Percentiles rank a stretch among this genome's conserved stretches.
Evolutionary conservation across 495 filamentous ascomycete species (phyloP).

Genomic region (Xylaria curta): DNA sequence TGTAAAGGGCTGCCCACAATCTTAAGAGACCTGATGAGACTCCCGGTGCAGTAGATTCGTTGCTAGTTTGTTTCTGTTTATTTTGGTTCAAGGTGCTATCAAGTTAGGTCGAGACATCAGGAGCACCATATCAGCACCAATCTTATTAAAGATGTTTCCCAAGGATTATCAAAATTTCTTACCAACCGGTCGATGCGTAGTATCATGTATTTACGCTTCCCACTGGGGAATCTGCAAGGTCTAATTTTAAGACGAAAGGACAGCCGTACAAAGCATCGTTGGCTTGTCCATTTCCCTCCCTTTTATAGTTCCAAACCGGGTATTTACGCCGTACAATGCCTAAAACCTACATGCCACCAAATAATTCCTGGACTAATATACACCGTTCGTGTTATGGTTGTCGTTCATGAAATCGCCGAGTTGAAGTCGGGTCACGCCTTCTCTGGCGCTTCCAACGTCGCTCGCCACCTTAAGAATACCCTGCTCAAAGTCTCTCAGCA

Average conservation of each 20-base stretch:
- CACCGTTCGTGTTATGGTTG: constrained; percentile 35
- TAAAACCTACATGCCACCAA: constrained; percentile 12
- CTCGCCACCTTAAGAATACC: constrained; percentile 78
- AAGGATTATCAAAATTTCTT: neutral
- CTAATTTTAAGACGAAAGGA: neutral
- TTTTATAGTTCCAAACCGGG: constrained; percentile 20
- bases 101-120: neutral
- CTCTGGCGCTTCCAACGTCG: constrained; percentile 70
- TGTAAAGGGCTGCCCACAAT: neutral
- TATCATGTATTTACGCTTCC: neutral
- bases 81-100: neutral
- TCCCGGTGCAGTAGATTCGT: neutral
- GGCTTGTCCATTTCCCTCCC: neutral
- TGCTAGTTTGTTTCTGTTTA: neutral
- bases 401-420: constrained; percentile 59
- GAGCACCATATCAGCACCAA: neutral
- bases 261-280: neutral
- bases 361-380: constrained; percentile 32
- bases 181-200: neutral
- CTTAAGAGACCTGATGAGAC: neutral
- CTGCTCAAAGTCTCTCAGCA: constrained; percentile 78
- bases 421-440: constrained; percentile 72
- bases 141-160: neutral
- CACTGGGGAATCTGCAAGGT: neutral
- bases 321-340: constrained; percentile 20